Conservation (phyloP, 805 yeast species). For the Candida takata region DNA sequence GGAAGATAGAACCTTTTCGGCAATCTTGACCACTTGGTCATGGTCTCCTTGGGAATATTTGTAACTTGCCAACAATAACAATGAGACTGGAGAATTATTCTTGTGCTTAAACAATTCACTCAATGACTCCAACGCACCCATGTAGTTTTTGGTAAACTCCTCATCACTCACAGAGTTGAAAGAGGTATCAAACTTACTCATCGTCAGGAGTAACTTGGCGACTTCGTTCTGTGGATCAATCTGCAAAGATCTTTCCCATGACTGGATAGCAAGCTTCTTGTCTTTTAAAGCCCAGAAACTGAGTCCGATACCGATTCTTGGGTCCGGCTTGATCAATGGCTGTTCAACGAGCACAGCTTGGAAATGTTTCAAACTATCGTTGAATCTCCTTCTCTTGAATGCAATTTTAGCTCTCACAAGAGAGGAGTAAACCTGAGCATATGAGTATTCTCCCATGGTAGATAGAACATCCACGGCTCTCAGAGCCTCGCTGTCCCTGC, state of each 20-base stretch:
- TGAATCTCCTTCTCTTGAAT: conserved; percentile 64
- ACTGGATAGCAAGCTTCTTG: conserved; percentile 60
- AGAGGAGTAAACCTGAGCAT: conserved; percentile 65
- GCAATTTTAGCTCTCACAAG: conserved; percentile 79
- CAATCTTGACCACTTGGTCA: conserved; percentile 48
- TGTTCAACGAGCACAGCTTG: conserved; percentile 75
- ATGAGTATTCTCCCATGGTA: conserved; percentile 27
- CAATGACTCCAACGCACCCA: conserved; percentile 45
- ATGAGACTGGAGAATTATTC: conserved; percentile 51
- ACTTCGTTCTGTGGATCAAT: conserved; percentile 46
- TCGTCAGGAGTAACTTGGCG: conserved; percentile 58
- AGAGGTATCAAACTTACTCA: conserved; percentile 62
- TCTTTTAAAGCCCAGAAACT: conserved; percentile 89
- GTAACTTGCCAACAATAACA: conserved; percentile 61
- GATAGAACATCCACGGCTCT: conserved; percentile 31
- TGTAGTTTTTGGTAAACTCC: conserved; percentile 55
- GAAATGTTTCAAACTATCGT: conserved; percentile 69
- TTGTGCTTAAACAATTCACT: conserved; percentile 29
- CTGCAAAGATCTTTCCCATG: conserved; percentile 79
- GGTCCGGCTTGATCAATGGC: conserved; percentile 81
- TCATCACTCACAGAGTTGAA: conserved; percentile 48
- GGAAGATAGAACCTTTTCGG: conserved; percentile 40
- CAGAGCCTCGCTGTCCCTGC: conserved; percentile 63
- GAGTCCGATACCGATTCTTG: conserved; percentile 89
- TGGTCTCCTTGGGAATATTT: conserved; percentile 63